Evolutionary conservation across 2,329 filamentous ascomycete genomes (phyloP).

Genomic region (Aspergillaceae sp.): DNA sequence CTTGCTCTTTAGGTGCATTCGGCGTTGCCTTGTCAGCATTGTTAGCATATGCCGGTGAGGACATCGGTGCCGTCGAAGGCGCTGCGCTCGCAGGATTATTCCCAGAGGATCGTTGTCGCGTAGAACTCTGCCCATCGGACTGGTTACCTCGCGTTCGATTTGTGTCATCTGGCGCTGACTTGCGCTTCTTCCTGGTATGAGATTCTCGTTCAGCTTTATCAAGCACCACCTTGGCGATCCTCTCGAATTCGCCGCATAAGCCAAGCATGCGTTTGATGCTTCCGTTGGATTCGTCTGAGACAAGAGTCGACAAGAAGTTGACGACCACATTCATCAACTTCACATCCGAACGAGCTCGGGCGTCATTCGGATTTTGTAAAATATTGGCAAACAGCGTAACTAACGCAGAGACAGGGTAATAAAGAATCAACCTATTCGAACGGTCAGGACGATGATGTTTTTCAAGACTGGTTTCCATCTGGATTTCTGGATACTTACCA

Average conservation of each 20-base stretch:
- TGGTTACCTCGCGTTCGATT: slow-evolving; percentile 11
- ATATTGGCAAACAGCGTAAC: slow-evolving; percentile 96
- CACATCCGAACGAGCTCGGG: slow-evolving; percentile 77
- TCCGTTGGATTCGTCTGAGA: slow-evolving; percentile 80
- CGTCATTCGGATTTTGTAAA: slow-evolving; percentile 86
- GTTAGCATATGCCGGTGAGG: slow-evolving; percentile 17
- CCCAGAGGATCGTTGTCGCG: slow-evolving; percentile 16
- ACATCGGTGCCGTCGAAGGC: slow-evolving; percentile 15
- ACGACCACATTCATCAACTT: slow-evolving; percentile 89
- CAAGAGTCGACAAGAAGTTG: slow-evolving; percentile 79
- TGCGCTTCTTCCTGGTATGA: slow-evolving; percentile 72
- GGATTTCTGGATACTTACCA: slow-evolving; percentile 55
- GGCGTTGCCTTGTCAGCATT: slow-evolving; percentile 10
- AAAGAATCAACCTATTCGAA: slow-evolving; percentile 65
- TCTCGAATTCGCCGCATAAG: slow-evolving; percentile 91
- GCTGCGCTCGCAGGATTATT: slow-evolving; percentile 14
- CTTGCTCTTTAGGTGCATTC: slow-evolving; percentile 7
- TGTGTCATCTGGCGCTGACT: slow-evolving; percentile 52
- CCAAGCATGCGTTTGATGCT: slow-evolving; percentile 89
- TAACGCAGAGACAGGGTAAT: slow-evolving; percentile 90
- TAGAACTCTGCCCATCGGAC: slow-evolving; percentile 8
- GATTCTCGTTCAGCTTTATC: slow-evolving; percentile 86
- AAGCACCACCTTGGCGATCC: slow-evolving; percentile 82
- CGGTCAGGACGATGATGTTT: slow-evolving; percentile 5
- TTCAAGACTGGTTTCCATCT: background rate